Evolutionary conservation across 768 basidiomycete genomes (phyloP), one percentile per base, ranked within the genome.

Genomic region (Jaapia argillacea): DNA sequence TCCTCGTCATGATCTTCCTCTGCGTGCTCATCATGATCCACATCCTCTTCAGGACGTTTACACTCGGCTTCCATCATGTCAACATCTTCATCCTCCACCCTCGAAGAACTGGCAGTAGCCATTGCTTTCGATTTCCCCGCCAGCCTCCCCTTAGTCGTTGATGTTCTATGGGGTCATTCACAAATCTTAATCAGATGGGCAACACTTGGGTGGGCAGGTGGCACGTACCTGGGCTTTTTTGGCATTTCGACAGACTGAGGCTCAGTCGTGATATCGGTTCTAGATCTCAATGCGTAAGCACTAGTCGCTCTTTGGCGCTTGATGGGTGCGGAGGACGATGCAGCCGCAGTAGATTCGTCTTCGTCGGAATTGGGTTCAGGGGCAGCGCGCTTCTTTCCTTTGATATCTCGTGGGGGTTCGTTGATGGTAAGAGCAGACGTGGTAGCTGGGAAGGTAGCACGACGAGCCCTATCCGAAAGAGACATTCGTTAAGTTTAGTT

Each of bases 311-410:
- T 74, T 40, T 69, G 68, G 52, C 79, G 84, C 64, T 87, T 85
- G 45, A 68, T 68, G 42, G 79, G 70, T 23, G 75, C 67, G 40
- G 65, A 56, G 24, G 53, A 45, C 47, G 67, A 53, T 36, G 62
- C 49, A 37, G 68, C 66, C 52, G 68, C 61, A 40, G 57, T 56
- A 21, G 69, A 10, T 12, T 7, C 65, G 60, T 87, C 84, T 59
- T 83, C 79, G 62, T 84, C 83, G 36, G 77, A 77, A 51, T 63
- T 64, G 25, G 68, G 62, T 64, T 89, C 85, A 39, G 83, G 81
- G 24, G 71, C 76, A 28, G 88, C 90, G 54, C 88, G 84, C 68
- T 93, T 94, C 79, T 96, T 96, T 46, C 90, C 92, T 65, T 93
- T 93, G 51, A 64, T 62, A 65, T 89, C 86, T 56, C 72, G 72